Percentiles rank a stretch among this genome's conserved stretches.
Conservation (phyloP, 352 stramenopile genomes). For the Phytophthora melonis region DNA sequence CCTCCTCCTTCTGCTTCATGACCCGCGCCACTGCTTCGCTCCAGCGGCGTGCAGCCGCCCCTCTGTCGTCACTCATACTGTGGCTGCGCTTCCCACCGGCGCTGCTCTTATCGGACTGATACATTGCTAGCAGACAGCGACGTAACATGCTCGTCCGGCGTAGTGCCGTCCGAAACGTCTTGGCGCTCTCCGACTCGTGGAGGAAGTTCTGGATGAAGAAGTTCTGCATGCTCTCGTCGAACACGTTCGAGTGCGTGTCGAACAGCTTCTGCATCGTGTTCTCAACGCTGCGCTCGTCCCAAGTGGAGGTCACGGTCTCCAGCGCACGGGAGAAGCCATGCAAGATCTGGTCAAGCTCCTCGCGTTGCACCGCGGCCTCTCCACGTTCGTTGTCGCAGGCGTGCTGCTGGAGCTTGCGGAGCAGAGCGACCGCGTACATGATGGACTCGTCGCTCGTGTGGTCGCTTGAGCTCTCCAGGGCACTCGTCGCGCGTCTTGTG, state of each 20-base stretch:
- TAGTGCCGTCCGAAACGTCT: slow-evolving; percentile 73
- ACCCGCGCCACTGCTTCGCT: slow-evolving; percentile 43
- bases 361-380: slow-evolving; percentile 50
- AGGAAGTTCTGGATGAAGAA: slow-evolving; percentile 91
- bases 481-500: slow-evolving; percentile 25
- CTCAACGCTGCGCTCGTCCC: slow-evolving; percentile 59
- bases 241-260: slow-evolving; percentile 81
- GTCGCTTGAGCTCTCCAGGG: slow-evolving; percentile 34
- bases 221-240: slow-evolving; percentile 86
- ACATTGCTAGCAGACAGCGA: slow-evolving; percentile 78
- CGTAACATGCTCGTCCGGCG: slow-evolving; percentile 80
- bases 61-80: slow-evolving; percentile 25
- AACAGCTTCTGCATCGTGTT: slow-evolving; percentile 80
- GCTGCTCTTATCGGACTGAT: slow-evolving; percentile 44
- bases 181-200: slow-evolving; percentile 77
- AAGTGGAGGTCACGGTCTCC: slow-evolving; percentile 50
- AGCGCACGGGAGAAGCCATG: slow-evolving; percentile 67
- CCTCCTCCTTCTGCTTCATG: slow-evolving; percentile 49
- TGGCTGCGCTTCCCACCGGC: slow-evolving; percentile 33
- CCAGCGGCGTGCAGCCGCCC: slow-evolving; percentile 48
- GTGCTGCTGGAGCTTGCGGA: slow-evolving; percentile 65
- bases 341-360: slow-evolving; percentile 70
- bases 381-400: slow-evolving; percentile 41
- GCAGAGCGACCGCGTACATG: slow-evolving; percentile 63
- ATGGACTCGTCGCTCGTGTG: slow-evolving; percentile 55